These are phyloP conservation scores for Canavalia gladiata DNA, from an alignment of 306 rosid genomes.

Conservation along the genomic window DNA sequence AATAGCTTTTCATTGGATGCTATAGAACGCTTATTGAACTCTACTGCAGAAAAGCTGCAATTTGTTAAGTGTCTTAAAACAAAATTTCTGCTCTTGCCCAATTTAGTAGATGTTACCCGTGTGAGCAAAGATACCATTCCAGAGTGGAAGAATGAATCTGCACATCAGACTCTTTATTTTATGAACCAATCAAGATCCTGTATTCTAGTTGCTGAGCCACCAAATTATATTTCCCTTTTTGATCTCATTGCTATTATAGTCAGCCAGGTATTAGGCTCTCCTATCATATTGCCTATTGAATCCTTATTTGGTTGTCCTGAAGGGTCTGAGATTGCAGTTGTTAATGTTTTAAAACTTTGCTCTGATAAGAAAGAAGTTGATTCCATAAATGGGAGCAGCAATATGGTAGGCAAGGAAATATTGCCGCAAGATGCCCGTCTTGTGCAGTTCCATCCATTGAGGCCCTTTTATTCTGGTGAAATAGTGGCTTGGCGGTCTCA, in stretches of 20 bases:
- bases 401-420: slow-evolving; percentile 80
- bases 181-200: slow-evolving; percentile 69
- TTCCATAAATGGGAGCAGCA: slow-evolving; percentile 62
- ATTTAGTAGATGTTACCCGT: slow-evolving; percentile 75
- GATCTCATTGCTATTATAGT: slow-evolving; percentile 86
- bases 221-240: slow-evolving; percentile 71
- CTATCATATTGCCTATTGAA: slow-evolving; percentile 83
- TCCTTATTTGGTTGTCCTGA: slow-evolving; percentile 86
- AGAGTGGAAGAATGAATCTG: slow-evolving; percentile 73
- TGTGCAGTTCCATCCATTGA: slow-evolving; percentile 92
- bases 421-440: slow-evolving; percentile 92
- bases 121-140: slow-evolving; percentile 69
- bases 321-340: slow-evolving; percentile 81
- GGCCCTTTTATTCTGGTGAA: slow-evolving; percentile 96
- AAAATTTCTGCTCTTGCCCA: slow-evolving; percentile 84
- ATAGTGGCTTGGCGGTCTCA: slow-evolving; percentile 97
- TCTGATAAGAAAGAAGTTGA: slow-evolving; percentile 83
- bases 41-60: slow-evolving; percentile 80
- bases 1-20: slow-evolving; percentile 59
- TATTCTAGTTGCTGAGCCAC: slow-evolving; percentile 90
- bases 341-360: slow-evolving; percentile 80
- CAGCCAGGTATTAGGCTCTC: slow-evolving; percentile 91
- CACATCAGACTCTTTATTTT: slow-evolving; percentile 76
- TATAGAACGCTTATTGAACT: slow-evolving; percentile 60
- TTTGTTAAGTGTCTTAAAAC: slow-evolving; percentile 85